phyloP scores from a whole-genome alignment of 2,329 filamentous ascomycete genomes.

The Colletotrichum acutatum region DNA sequence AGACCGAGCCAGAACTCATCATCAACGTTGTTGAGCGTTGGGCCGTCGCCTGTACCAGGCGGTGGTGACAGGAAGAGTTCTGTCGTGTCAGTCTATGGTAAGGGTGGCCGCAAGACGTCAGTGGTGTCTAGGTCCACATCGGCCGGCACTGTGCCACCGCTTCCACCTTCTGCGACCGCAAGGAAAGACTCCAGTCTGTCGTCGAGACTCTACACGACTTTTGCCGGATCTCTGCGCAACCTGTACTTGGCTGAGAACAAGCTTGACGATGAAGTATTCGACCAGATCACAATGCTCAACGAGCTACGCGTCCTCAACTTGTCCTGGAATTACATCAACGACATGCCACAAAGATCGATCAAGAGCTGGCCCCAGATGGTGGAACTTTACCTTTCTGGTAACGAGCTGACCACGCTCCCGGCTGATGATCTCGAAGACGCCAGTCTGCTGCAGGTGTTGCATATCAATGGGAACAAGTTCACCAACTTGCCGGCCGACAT shows the following conservation, averaged over 20 bases:
- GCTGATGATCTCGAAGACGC: slow-evolving; percentile 94
- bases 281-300: slow-evolving; percentile 83
- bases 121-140: slow-evolving; percentile 74
- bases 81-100: slow-evolving; percentile 82
- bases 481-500: slow-evolving; percentile 96
- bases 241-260: slow-evolving; percentile 94
- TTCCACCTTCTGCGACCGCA: slow-evolving; percentile 62
- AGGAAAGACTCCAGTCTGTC: slow-evolving; percentile 93
- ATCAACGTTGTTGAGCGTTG: slow-evolving; percentile 78
- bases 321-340: slow-evolving; percentile 93
- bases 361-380: slow-evolving; percentile 90
- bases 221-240: slow-evolving; percentile 85
- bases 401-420: slow-evolving; percentile 90
- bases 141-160: slow-evolving; percentile 57
- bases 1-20: slow-evolving; percentile 85
- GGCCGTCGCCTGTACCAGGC: slow-evolving; percentile 73
- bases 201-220: slow-evolving; percentile 83
- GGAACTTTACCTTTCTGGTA: slow-evolving; percentile 94
- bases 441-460: slow-evolving; percentile 86
- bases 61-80: slow-evolving; percentile 81
- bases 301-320: slow-evolving; percentile 92
- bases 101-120: slow-evolving; percentile 86
- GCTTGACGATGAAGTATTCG: slow-evolving; percentile 93
- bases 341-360: slow-evolving; percentile 89
- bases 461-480: slow-evolving; percentile 98